Evolutionary conservation across 75 land plant genomes (phyloP), one percentile per base, ranked within the genome.

Genomic region (Pinus albicaulis): DNA sequence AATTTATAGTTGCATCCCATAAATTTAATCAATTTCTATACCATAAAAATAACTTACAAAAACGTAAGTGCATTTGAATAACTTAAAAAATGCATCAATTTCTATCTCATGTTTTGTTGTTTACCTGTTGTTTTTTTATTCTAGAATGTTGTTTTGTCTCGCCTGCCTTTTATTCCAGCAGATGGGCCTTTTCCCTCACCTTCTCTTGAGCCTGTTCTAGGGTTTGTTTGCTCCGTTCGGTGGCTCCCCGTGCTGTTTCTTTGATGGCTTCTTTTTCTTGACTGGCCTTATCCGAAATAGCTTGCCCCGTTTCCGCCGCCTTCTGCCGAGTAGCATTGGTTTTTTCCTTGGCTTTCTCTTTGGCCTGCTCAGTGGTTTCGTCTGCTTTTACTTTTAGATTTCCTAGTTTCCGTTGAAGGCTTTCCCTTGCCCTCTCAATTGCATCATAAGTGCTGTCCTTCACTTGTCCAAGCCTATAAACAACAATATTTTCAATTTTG

Each of bases 391-490:
- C 66, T 15, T 63, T 63, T 12, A 14, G 17, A 28, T 28, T 63
- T 0, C 28, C 26, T 14, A 13, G 28, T 2, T 63, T 3, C 28
- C 28, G 15, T 31, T 14, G 34, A 5, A 66, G 52, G 24, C 52
- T 10, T n/a, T 38, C 71, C 12, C 41, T 68, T 7, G 71, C 71
- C 44, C 38, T 38, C 44, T 7, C 20, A 15, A 38, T 38, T 66
- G 71, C 52, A 3, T 38, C 71, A 52, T 38, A 66, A 0, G 71
- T 66, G 48, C 22, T 66, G 71, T 66, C 71, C 52, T 66, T 66
- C 22, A 52, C 48, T 66, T 38, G 44, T 1, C 44, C 44, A 19
- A 36, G 31, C n/a, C 52, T 66, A 20, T 19, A 66, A 28, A 38
- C 36, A 34, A 34, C 5, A 38, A 38, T 4, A 0, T 38, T 38